phyloP scores from a whole-genome alignment of 163 green algal genomes.

The Volvox carteri region DNA sequence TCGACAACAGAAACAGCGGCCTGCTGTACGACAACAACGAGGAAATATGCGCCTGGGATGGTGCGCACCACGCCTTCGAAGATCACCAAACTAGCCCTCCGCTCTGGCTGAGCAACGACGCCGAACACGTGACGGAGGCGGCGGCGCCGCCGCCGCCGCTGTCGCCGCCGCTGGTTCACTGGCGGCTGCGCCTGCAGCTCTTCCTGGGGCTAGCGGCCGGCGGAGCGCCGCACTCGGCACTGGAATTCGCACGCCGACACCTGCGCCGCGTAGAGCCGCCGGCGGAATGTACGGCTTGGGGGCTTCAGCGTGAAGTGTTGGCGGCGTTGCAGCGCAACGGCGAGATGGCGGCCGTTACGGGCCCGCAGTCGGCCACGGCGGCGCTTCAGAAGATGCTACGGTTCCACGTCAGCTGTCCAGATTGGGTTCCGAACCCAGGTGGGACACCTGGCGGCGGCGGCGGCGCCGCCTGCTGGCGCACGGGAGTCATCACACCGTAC shows the following conservation, averaged over 20 bases:
- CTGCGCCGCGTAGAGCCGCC: not conserved
- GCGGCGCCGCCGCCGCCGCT: not conserved
- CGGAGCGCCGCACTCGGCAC: slow-evolving; percentile 25
- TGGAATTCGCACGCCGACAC: slow-evolving; percentile 42
- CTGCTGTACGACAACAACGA: too few relatives aligned
- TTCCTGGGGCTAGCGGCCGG: slow-evolving; percentile 13
- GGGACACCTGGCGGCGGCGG: not conserved
- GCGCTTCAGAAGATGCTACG: not conserved
- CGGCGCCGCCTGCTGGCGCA: not conserved
- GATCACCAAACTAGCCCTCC: not conserved
- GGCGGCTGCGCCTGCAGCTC: slow-evolving; percentile 31
- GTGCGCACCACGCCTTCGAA: not conserved
- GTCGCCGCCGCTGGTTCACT: slow-evolving; percentile 9
- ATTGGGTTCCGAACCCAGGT: too few relatives aligned
- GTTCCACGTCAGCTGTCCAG: too few relatives aligned
- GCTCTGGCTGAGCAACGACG: not conserved
- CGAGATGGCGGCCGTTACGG: not conserved
- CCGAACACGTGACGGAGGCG: not conserved
- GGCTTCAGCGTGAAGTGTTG: not conserved
- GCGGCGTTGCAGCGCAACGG: slow-evolving; percentile 12
- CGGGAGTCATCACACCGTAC: not conserved
- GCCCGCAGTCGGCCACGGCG: not conserved
- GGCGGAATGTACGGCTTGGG: slow-evolving; percentile 37
- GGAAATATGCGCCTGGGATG: not conserved
- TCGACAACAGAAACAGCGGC: not conserved